Evolutionary conservation across 805 yeast genomes (phyloP).

Genomic region (Ogataea naganishii): DNA sequence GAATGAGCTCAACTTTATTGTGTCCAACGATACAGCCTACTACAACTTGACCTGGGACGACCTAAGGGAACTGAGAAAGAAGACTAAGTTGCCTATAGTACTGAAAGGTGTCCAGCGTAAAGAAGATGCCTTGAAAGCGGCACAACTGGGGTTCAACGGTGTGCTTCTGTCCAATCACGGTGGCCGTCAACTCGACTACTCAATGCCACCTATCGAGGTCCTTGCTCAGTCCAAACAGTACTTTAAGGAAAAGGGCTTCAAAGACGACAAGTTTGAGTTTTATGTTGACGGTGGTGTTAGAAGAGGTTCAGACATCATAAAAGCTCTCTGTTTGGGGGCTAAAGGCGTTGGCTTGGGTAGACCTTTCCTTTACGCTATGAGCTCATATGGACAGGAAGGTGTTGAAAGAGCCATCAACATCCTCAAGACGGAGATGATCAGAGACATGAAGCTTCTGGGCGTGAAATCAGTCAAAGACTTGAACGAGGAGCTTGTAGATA

Average conservation of each 20-base stretch:
- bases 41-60: constrained; percentile 53
- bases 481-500: constrained; percentile 31
- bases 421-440: constrained; percentile 49
- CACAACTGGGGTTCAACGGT: constrained; percentile 51
- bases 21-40: constrained; percentile 7
- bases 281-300: constrained; percentile 35
- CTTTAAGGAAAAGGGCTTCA: constrained; percentile 30
- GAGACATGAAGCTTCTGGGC: constrained; percentile 62
- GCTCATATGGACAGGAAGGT: constrained; percentile 75
- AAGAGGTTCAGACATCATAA: constrained; percentile 33
- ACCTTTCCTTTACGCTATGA: constrained; percentile 69
- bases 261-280: constrained; percentile 29
- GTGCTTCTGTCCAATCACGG: constrained; percentile 68
- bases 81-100: constrained; percentile 38
- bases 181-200: constrained; percentile 60
- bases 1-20: constrained; percentile 7
- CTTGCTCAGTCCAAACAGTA: constrained; percentile 44
- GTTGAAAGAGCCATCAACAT: constrained; percentile 56
- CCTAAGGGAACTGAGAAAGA: constrained; percentile 37
- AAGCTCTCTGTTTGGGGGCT: constrained; percentile 35
- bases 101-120: constrained; percentile 61
- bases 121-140: constrained; percentile 56
- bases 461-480: constrained; percentile 40
- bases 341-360: constrained; percentile 60
- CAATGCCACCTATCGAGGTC: constrained; percentile 54